A percentile compares a stretch with the other conserved stretches of the same genome.
Conservation (phyloP, 495 filamentous ascomycete genomes). For the Haplographium delicatum region DNA sequence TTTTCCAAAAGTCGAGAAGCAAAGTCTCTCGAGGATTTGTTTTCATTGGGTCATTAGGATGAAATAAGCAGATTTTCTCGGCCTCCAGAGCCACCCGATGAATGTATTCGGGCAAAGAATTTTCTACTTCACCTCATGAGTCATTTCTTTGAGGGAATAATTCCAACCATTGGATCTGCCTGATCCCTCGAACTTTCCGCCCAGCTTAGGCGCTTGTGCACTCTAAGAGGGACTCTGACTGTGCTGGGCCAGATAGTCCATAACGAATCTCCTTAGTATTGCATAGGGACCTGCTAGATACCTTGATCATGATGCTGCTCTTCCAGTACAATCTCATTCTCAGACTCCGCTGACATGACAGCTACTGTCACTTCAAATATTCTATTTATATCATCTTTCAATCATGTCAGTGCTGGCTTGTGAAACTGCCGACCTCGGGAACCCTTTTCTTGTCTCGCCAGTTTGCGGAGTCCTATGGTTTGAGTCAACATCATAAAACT, state of each 20-base stretch:
- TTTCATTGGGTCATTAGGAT: too few relatives aligned
- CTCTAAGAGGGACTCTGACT: constrained; percentile 2
- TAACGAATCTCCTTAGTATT: constrained; percentile 12
- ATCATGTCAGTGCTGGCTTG: not conserved
- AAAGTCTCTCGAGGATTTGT: too few relatives aligned
- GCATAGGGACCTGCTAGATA: not conserved
- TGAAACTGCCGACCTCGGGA: not conserved
- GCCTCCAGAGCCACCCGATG: too few relatives aligned
- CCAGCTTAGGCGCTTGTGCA: not conserved
- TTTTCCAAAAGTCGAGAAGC: too few relatives aligned
- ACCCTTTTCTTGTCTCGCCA: too few relatives aligned
- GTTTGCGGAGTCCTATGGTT: too few relatives aligned
- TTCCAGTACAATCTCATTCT: constrained; percentile 2
- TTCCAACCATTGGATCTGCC: too few relatives aligned
- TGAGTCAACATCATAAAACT: too few relatives aligned
- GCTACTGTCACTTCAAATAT: not conserved
- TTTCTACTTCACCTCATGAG: not conserved
- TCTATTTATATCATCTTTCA: not conserved
- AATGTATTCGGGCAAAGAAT: too few relatives aligned
- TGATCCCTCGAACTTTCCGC: not conserved
- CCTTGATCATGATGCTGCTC: not conserved
- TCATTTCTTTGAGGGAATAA: too few relatives aligned
- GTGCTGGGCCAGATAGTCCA: not conserved
- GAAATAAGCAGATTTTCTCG: too few relatives aligned
- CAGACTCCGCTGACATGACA: not conserved